Evolutionary conservation across 164 flowering plant species (phyloP).

Genomic region (Magnolia kwangsiensis): DNA sequence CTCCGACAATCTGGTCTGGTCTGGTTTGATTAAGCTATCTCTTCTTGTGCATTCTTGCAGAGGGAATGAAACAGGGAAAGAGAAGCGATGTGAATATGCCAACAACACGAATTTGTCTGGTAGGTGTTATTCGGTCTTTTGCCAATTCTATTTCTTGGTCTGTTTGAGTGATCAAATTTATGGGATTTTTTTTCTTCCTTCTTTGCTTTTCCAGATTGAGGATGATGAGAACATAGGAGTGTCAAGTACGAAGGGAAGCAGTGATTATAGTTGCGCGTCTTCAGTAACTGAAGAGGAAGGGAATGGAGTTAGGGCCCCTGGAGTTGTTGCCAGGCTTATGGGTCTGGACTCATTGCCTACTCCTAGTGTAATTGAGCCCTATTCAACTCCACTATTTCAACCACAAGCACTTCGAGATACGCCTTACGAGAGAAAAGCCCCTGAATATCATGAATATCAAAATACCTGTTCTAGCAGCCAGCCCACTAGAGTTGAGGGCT

Average conservation of each 20-base stretch:
- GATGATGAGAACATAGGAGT: conserved; percentile 56
- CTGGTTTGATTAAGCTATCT: not conserved
- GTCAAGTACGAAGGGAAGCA: conserved; percentile 50
- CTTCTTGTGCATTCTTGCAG: conserved; percentile 28
- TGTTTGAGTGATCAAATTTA: not conserved
- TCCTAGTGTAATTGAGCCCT: conserved; percentile 43
- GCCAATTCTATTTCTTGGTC: not conserved
- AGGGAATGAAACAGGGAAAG: conserved; percentile 66
- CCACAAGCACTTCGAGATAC: conserved; percentile 46
- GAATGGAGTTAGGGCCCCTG: conserved; percentile 59
- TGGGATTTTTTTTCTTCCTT: not conserved
- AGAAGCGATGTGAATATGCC: conserved; percentile 47
- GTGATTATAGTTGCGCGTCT: conserved; percentile 80
- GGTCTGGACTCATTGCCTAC: conserved; percentile 88
- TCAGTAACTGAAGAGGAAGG: conserved; percentile 85
- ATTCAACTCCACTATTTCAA: conserved; percentile 52
- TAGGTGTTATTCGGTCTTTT: conserved; percentile 22
- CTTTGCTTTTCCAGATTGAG: conserved; percentile 38
- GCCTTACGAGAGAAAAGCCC: conserved; percentile 31
- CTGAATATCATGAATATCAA: conserved; percentile 36
- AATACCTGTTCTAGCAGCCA: conserved; percentile 28
- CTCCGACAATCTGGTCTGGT: not conserved
- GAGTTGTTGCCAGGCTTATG: conserved; percentile 95
- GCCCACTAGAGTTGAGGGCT: conserved; percentile 25
- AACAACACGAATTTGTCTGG: conserved; percentile 42